phyloP scores from a whole-genome alignment of 352 stramenopile genomes.

The Elongisporangium undulatum region DNA sequence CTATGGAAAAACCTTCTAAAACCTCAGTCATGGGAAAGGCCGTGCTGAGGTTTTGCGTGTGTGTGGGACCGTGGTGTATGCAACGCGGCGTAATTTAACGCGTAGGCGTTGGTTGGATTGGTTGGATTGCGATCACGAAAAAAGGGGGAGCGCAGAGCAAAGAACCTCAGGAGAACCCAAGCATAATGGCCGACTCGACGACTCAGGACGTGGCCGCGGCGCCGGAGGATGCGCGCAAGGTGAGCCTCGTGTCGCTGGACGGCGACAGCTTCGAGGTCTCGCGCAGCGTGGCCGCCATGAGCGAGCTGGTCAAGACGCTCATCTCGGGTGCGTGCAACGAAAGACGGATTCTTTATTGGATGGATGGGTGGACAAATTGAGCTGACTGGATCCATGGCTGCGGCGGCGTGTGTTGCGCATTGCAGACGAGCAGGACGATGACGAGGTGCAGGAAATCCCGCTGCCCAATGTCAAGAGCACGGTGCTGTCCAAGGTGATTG shows the following conservation, averaged over 20 bases:
- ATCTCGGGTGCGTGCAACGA: conserved; percentile 78
- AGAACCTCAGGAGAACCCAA: conserved; percentile 1
- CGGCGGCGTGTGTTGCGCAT: conserved; percentile 4
- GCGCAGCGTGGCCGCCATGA: conserved; percentile 94
- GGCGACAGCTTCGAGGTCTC: conserved; percentile 96
- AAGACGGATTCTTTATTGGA: neutral
- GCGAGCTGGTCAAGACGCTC: conserved; percentile 97
- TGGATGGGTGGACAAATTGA: no score
- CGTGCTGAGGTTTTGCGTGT: neutral
- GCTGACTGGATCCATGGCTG: neutral
- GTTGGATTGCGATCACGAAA: conserved; percentile 1
- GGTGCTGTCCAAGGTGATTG: conserved; percentile 96
- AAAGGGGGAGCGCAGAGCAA: conserved; percentile 1
- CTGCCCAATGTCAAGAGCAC: conserved; percentile 97
- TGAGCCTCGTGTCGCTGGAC: conserved; percentile 92
- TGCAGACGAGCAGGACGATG: conserved; percentile 92
- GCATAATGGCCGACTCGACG: conserved; percentile 53
- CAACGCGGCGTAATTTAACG: neutral
- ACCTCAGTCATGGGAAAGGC: neutral
- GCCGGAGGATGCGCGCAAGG: conserved; percentile 78
- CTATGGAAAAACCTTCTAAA: conserved; percentile 1
- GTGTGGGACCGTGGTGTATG: neutral
- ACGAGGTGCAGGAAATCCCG: conserved; percentile 95
- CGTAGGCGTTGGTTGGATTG: neutral
- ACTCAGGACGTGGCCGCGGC: conserved; percentile 39